Base-by-base conservation (phyloP, 208 protist species). In the Trypanosoma lewisi region DNA sequence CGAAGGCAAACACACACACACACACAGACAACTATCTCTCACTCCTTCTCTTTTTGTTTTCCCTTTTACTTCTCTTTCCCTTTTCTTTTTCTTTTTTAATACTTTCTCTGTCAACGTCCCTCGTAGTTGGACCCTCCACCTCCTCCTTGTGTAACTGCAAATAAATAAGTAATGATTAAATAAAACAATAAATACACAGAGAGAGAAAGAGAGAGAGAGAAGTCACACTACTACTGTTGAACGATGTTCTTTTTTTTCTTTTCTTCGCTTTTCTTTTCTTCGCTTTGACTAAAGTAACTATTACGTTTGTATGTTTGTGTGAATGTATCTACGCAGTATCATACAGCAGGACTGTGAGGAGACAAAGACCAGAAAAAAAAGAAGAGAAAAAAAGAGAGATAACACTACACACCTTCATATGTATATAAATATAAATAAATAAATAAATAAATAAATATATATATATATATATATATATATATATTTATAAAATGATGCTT, bases 231-330 rank as follows among this genome's bases (percentile, higher is more conserved):
- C n/a, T n/a, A n/a, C n/a, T n/a, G n/a, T n/a, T n/a, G n/a, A n/a
- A n/a, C n/a, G n/a, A n/a, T n/a, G 19, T 58, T 34, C 41, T 53
- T 45, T 39, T 48, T 34, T 65, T 59, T 63, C 45, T 51, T 45
- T 56, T 65, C 19, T 37, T 51, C 34, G 23, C 44, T 50, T 34
- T 19, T 47, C 2, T 45, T 6, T 60, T 27, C 55, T 47, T 60
- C 36, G 17, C 14, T 27, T 25, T 7, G 2, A 31, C 16, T 47
- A 36, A n/a, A n/a, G n/a, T n/a, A n/a, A n/a, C n/a, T n/a, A n/a
- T n/a, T n/a, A n/a, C n/a, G n/a, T n/a, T n/a, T n/a, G n/a, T 23
- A 45, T 31, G n/a, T 45, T n/a, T 28, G 7, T 4, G 14, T 31
- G 6, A 56, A 25, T 27, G 17, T n/a, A 4, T 39, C 16, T 23